phyloP scores from a whole-genome alignment of 371 early-diverging fungal genomes.

The Enterocytospora artemiae region DNA sequence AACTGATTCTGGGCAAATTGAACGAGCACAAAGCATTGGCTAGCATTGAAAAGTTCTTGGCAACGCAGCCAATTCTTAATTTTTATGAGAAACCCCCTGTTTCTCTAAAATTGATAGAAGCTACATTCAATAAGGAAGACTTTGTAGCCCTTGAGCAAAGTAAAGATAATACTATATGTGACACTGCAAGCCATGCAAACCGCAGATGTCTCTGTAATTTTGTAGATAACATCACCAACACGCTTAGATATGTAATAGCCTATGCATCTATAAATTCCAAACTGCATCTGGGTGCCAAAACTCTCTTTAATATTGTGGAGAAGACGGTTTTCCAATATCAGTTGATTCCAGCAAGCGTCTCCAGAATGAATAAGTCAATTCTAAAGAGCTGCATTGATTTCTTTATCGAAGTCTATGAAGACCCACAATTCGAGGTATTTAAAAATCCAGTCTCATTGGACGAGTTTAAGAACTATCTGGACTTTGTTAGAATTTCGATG shows the following conservation, averaged over 20 bases:
- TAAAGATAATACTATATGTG: too few species aligned
- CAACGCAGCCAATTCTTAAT: background rate
- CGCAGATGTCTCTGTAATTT: background rate
- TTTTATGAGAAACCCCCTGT: constrained; percentile 1
- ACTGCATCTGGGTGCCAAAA: constrained; percentile 23
- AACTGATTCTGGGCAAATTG: background rate
- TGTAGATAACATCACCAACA: background rate
- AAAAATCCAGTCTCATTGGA: constrained; percentile 2
- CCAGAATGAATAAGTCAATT: background rate
- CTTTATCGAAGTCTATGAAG: constrained; percentile 9
- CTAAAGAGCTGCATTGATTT: constrained; percentile 16
- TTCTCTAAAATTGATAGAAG: constrained; percentile 12
- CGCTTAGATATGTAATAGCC: constrained; percentile 21
- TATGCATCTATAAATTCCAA: constrained; percentile 11
- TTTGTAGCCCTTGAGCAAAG: background rate
- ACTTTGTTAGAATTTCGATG: constrained; percentile 31
- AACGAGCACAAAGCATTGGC: constrained; percentile 5
- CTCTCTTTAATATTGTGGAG: constrained; percentile 15
- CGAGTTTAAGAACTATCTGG: constrained; percentile 30
- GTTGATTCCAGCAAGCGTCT: background rate
- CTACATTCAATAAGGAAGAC: background rate
- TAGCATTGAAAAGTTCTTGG: constrained; percentile 18
- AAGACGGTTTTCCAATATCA: constrained; percentile 1
- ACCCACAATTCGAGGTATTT: constrained; percentile 10
- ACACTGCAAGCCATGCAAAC: background rate